Evolutionary conservation across 2,329 filamentous ascomycete genomes (phyloP).

Genomic region (Drechslerella coelobrocha): DNA sequence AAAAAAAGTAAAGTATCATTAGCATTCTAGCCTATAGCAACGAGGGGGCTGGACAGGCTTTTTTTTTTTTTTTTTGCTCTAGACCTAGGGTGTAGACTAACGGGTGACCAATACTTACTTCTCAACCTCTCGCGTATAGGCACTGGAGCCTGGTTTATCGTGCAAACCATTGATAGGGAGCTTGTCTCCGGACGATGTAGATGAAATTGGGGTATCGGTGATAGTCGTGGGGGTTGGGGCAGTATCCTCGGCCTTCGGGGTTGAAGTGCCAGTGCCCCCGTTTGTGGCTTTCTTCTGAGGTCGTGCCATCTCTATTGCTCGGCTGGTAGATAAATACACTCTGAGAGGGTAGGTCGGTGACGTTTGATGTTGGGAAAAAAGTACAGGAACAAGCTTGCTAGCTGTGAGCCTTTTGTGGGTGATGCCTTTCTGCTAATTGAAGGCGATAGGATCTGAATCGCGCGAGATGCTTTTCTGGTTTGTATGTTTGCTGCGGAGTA

Average conservation of each 20-base stretch:
- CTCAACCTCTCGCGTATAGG: constrained; percentile 42
- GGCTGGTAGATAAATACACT: background rate
- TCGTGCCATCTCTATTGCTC: constrained; percentile 29
- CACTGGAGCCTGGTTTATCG: constrained; percentile 20
- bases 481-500: background rate
- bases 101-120: constrained; percentile 16
- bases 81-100: background rate
- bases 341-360: background rate
- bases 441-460: constrained; percentile 6
- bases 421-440: too few relatives aligned
- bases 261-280: constrained; percentile 32
- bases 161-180: constrained; percentile 21
- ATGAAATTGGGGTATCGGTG: constrained; percentile 29
- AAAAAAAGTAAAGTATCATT: too few relatives aligned
- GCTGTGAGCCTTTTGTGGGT: too few relatives aligned
- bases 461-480: constrained; percentile 9
- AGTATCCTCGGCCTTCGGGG: constrained; percentile 44
- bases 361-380: too few relatives aligned
- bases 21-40: background rate
- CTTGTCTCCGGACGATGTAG: constrained; percentile 32
- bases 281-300: constrained; percentile 40
- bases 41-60: too few relatives aligned
- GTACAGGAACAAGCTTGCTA: too few relatives aligned
- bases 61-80: background rate
- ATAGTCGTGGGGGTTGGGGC: constrained; percentile 25